Evolutionary conservation across 306 rosid genomes (phyloP).

Genomic region (Pterocarpus santalinus): DNA sequence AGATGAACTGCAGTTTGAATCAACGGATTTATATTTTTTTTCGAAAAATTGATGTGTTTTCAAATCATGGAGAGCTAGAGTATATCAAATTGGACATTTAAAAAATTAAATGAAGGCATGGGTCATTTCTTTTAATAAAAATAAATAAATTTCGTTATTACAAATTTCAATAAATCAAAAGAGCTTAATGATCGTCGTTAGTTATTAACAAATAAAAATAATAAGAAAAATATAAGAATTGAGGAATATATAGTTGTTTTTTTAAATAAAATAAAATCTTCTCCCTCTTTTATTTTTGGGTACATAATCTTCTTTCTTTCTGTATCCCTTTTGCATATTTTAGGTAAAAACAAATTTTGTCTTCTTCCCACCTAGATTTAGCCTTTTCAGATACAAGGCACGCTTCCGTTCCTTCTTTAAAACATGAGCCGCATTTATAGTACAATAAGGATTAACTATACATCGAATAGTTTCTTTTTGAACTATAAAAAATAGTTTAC

Average conservation of each 20-base stretch:
- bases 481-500: background rate
- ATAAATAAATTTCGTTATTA: too few species aligned
- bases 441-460: background rate
- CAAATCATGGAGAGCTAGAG: background rate
- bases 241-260: background rate
- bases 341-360: slow-evolving; percentile 37
- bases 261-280: background rate
- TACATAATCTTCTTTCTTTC: background rate
- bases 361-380: slow-evolving; percentile 39
- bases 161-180: too few species aligned
- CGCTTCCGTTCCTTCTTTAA: slow-evolving; percentile 29
- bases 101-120: too few species aligned
- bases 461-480: background rate
- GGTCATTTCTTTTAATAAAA: too few species aligned
- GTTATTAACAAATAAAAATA: too few species aligned
- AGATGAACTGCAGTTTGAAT: background rate
- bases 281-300: background rate
- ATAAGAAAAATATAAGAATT: background rate
- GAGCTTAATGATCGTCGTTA: too few species aligned
- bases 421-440: slow-evolving; percentile 28
- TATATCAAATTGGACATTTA: background rate
- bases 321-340: slow-evolving; percentile 2
- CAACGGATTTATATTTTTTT: background rate
- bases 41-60: too few species aligned
- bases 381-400: slow-evolving; percentile 37